Evolutionary conservation across 345 rosid species (phyloP).

Genomic region (Hypericum perforatum): DNA sequence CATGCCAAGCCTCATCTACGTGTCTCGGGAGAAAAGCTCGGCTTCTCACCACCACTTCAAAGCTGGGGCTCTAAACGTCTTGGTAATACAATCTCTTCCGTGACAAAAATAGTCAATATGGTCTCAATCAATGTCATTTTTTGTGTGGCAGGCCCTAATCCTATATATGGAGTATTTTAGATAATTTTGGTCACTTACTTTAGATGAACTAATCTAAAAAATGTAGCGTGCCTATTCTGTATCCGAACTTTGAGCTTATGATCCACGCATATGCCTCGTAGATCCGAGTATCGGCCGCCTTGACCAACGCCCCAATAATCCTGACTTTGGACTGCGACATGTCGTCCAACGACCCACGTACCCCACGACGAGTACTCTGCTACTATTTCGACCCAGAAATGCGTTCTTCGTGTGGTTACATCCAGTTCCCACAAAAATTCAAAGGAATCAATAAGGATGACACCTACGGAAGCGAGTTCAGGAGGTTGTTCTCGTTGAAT

Average conservation of each 20-base stretch:
- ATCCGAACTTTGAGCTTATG: too few species aligned
- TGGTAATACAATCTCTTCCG: constrained; percentile 25
- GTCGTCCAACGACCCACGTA: constrained; percentile 4
- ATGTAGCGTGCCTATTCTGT: too few species aligned
- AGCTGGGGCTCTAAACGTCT: constrained; percentile 74
- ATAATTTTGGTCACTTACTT: too few species aligned
- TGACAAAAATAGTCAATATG: too few species aligned
- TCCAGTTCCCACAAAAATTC: constrained; percentile 2
- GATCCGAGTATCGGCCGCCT: constrained; percentile 1
- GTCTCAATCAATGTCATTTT: too few species aligned
- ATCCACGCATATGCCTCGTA: neutral
- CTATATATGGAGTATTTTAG: too few species aligned
- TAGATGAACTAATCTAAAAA: too few species aligned
- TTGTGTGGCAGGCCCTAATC: too few species aligned
- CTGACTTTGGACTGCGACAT: constrained; percentile 7
- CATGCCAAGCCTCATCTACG: constrained; percentile 58
- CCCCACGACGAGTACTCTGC: neutral
- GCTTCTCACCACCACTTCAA: constrained; percentile 50
- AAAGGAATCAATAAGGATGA: constrained; percentile 1
- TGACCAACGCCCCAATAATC: constrained; percentile 4
- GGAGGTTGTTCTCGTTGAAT: neutral
- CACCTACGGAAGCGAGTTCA: neutral
- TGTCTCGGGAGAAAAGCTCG: constrained; percentile 53
- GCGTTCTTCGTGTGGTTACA: neutral
- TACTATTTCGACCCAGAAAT: neutral